Conservation (phyloP, 345 rosid genomes). For the Acer saccharum region DNA sequence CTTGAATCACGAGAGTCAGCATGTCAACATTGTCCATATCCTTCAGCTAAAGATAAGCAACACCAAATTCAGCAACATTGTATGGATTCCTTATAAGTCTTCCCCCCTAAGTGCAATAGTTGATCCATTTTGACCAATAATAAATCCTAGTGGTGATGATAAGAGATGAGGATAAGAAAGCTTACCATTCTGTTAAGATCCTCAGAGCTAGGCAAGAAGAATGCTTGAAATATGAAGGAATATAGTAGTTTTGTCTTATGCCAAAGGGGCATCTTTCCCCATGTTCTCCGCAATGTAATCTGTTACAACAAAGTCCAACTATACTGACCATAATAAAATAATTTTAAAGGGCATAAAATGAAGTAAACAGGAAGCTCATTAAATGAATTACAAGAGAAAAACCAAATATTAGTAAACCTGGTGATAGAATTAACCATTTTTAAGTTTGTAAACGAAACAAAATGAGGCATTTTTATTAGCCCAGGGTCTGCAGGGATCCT, state of each 20-base stretch:
- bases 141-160: slow-evolving; percentile 4
- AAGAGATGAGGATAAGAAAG: slow-evolving; percentile 7
- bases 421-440: neutral
- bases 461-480: neutral
- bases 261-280: slow-evolving; percentile 93
- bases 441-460: neutral
- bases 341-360: neutral
- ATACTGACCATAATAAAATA: neutral
- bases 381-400: slow-evolving; percentile 1
- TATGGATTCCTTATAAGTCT: neutral
- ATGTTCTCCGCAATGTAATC: slow-evolving; percentile 78
- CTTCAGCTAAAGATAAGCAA: slow-evolving; percentile 60
- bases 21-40: slow-evolving; percentile 92
- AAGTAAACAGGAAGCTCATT: neutral
- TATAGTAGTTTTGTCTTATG: slow-evolving; percentile 73
- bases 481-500: neutral
- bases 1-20: slow-evolving; percentile 96
- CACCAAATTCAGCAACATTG: slow-evolving; percentile 16
- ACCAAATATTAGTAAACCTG: neutral
- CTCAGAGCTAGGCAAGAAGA: slow-evolving; percentile 76
- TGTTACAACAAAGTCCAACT: slow-evolving; percentile 36
- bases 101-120: neutral
- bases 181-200: slow-evolving; percentile 83
- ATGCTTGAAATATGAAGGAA: slow-evolving; percentile 69
- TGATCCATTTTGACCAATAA: neutral